These are phyloP conservation scores for Rosa lucieae DNA, from an alignment of 306 rosid species.

Conservation along the genomic window DNA sequence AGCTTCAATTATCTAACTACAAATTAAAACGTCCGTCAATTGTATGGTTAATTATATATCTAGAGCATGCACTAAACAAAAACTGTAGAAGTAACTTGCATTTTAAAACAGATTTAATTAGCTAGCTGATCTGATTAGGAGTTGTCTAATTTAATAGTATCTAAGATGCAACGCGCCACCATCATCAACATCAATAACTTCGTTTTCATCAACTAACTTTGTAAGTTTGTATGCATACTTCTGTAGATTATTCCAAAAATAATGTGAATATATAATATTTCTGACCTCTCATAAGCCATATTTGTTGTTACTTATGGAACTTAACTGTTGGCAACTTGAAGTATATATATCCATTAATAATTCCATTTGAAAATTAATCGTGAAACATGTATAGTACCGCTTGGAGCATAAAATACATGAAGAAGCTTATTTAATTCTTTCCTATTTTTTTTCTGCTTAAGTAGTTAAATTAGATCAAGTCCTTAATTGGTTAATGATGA, in stretches of 20 bases:
- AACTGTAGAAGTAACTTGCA: too few relatives aligned
- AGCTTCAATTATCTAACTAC: too few relatives aligned
- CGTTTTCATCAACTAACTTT: not conserved
- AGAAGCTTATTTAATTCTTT: not conserved
- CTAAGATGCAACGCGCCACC: conserved; percentile 18
- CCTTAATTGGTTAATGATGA: not conserved
- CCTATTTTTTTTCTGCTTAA: not conserved
- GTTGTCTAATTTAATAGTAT: not conserved
- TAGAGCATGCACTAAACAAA: too few relatives aligned
- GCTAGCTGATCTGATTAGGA: not conserved
- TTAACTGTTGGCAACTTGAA: not conserved
- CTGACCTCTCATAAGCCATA: not conserved
- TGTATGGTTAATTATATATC: too few relatives aligned
- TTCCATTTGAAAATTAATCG: not conserved
- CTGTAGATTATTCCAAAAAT: not conserved
- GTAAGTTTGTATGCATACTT: not conserved
- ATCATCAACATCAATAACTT: not conserved
- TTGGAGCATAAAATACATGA: not conserved
- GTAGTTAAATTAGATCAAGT: not conserved
- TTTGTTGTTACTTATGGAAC: not conserved
- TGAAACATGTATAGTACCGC: not conserved
- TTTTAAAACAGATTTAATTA: too few relatives aligned
- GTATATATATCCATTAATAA: not conserved
- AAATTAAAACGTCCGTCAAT: too few relatives aligned
- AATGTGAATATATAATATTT: not conserved